A percentile compares a stretch with the other conserved stretches of the same genome.
These are phyloP conservation scores for Rhodotorula sp. DNA, from an alignment of 1,284 basidiomycete genomes.

Conservation along the genomic window DNA sequence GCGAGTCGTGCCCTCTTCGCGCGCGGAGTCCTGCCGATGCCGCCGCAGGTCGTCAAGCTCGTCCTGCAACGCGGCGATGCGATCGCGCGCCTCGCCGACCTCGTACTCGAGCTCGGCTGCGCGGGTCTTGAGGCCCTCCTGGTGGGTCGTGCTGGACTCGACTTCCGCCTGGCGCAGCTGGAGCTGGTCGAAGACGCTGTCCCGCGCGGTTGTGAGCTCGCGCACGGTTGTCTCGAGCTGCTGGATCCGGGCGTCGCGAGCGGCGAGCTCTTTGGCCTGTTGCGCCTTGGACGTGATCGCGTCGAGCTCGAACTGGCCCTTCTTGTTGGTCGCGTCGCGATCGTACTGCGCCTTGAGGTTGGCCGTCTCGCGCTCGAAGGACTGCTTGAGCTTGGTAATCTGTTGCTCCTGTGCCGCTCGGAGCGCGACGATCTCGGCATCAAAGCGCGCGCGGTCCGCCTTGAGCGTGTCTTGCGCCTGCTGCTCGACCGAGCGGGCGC, in stretches of 20 bases:
- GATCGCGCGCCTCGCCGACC: conserved; percentile 68
- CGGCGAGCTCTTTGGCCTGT: conserved; percentile 67
- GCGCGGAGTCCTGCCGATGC: conserved; percentile 26
- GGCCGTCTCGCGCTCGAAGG: conserved; percentile 74
- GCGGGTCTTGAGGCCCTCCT: conserved; percentile 71
- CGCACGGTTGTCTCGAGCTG: conserved; percentile 70
- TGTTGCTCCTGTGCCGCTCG: conserved; percentile 69
- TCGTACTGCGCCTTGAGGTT: conserved; percentile 67
- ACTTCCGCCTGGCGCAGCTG: conserved; percentile 82
- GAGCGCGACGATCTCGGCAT: conserved; percentile 50
- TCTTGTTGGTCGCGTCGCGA: conserved; percentile 66
- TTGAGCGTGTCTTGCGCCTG: conserved; percentile 68
- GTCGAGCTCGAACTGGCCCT: conserved; percentile 74
- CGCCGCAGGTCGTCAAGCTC: conserved; percentile 50
- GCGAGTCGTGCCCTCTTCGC: conserved; percentile 60
- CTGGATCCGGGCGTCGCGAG: conserved; percentile 65
- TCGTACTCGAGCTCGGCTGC: conserved; percentile 82
- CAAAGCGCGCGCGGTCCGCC: conserved; percentile 60
- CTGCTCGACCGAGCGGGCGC: conserved; percentile 51
- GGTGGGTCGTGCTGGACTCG: conserved; percentile 72
- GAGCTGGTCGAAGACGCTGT: conserved; percentile 74
- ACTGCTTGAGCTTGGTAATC: conserved; percentile 63
- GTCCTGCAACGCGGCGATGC: conserved; percentile 28
- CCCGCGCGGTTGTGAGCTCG: conserved; percentile 69
- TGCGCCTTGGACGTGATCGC: conserved; percentile 69